These are phyloP conservation scores for Arabis hirsuta DNA, from an alignment of 345 rosid genomes.

Conservation along the genomic window DNA sequence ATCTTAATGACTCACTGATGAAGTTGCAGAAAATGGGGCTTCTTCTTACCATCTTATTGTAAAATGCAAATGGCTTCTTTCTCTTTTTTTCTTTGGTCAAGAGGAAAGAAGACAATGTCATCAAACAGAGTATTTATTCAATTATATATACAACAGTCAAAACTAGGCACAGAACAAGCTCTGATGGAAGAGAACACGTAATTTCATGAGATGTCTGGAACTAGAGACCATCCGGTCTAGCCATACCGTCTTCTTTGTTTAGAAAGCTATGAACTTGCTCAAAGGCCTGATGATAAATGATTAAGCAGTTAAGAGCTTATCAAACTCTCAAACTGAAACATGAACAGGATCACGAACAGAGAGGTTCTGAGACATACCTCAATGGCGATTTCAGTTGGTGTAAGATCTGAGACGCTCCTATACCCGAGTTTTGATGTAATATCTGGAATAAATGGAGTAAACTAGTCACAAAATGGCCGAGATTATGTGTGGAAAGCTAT, in stretches of 20 bases:
- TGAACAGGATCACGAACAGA: background rate
- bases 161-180: constrained; percentile 31
- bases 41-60: constrained; percentile 6
- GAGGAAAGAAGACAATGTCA: constrained; percentile 3
- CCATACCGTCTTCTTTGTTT: constrained; percentile 19
- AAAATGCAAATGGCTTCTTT: constrained; percentile 8
- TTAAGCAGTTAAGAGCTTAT: constrained; percentile 14
- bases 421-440: constrained; percentile 72
- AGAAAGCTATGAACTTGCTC: constrained; percentile 38
- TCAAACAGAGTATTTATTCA: constrained; percentile 14
- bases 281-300: constrained; percentile 37
- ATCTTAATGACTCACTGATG: background rate
- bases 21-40: constrained; percentile 12
- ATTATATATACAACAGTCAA: constrained; percentile 30
- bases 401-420: constrained; percentile 57
- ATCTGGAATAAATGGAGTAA: constrained; percentile 50
- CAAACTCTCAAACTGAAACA: constrained; percentile 14
- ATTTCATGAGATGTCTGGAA: background rate
- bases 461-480: constrained; percentile 5
- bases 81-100: background rate
- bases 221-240: constrained; percentile 25
- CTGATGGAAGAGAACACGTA: constrained; percentile 1
- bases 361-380: constrained; percentile 45
- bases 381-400: constrained; percentile 73
- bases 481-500: constrained; percentile 20